Base-by-base conservation (phyloP, 257 asterid species). In the Solanum tarapatanum region DNA sequence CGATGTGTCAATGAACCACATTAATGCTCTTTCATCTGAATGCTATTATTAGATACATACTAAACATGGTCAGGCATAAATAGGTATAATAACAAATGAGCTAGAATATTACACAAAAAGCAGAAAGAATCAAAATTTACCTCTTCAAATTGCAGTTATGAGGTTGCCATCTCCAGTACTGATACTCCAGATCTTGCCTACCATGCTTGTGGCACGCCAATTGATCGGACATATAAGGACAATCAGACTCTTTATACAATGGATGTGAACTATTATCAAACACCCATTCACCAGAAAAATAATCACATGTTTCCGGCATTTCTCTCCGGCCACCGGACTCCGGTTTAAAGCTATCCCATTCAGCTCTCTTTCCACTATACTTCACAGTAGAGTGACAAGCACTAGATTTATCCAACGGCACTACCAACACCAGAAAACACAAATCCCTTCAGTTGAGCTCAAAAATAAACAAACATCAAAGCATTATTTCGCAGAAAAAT, bases 121-220 rank as follows among this genome's bases (percentile, higher is more conserved):
- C 37, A 8, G 37, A 24, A 77, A 37, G 33, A 19, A 51, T 64
- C 32, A 64, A 41, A 72, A 8, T 16, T 6, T 30, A 92, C 94
- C 94, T 92, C 90, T 91, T 92, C 84, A 92, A 82, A 90, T 89
- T 85, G 89, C 99, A 96, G 17, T 87, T 85, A 89, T 91, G 92
- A 79, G 99, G 99, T 87, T 96, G 98, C 99, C 99, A 96, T 88
- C 98, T 92, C 97, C 95, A 96, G 68, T 94, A 87, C 89, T 92
- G 98, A 89, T 90, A 96, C 45, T 76, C 91, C 91, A 89, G 80
- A 87, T 96, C 95, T 6, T 74, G 87, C 73, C 98, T 89, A 14
- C 99, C 98, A 86, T 93, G 96, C 80, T 96, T 96, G 35, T 87
- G 94, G 80, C 99, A 96, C 39, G 98, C 94, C 91, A 96, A 89